phyloP scores from a whole-genome alignment of 192 early-diverging fungal genomes.

The Pecoramyces ruminantium region DNA sequence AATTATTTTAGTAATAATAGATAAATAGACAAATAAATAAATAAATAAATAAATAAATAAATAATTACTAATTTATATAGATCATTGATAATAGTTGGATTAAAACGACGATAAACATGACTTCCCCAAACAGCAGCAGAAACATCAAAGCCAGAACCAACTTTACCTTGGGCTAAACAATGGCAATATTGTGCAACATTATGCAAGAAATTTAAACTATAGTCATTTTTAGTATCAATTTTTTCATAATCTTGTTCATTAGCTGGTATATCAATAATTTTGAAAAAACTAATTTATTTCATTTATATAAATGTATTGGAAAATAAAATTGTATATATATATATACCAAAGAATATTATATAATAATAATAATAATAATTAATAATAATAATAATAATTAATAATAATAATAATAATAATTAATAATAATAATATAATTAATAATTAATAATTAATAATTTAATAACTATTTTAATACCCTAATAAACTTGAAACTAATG shows the following conservation, averaged over 20 bases:
- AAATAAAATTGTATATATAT: no score
- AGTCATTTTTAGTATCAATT: not conserved
- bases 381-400: no score
- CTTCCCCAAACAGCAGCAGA: conserved; percentile 80
- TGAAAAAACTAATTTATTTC: conserved; percentile 24
- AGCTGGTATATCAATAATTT: conserved; percentile 11
- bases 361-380: no score
- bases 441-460: no score
- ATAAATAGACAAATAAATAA: no score
- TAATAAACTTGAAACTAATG: conserved; percentile 63
- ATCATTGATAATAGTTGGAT: conserved; percentile 36
- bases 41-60: not conserved
- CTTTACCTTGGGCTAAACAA: conserved; percentile 95
- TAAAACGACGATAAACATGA: conserved; percentile 73
- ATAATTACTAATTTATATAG: not conserved
- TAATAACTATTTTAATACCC: conserved; percentile 6
- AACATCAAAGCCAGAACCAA: conserved; percentile 94
- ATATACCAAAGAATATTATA: no score
- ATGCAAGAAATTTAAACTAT: conserved; percentile 37
- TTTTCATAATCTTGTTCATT: conserved; percentile 2
- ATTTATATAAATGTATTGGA: no score
- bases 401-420: no score
- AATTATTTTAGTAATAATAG: no score
- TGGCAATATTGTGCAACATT: conserved; percentile 81
- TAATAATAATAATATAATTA: no score